These are phyloP conservation scores for Calonectria ilicicola DNA, from an alignment of 2,329 filamentous ascomycete genomes.

Conservation along the genomic window DNA sequence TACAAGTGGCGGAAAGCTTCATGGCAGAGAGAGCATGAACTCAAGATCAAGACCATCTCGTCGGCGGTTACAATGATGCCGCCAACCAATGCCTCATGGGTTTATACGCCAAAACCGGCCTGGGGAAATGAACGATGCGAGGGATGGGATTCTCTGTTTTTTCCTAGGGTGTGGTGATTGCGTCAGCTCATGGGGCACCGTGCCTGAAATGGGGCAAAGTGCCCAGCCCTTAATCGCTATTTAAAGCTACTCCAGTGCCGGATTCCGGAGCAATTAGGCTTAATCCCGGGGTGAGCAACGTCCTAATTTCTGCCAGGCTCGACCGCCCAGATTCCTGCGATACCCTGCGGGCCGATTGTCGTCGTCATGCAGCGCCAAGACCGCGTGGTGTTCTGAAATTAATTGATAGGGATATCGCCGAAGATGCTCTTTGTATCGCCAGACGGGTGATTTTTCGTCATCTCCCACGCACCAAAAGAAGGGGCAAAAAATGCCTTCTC, in stretches of 20 bases:
- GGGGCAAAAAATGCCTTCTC: not conserved
- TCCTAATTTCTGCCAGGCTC: not conserved
- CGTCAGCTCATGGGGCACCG: not conserved
- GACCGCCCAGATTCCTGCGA: not conserved
- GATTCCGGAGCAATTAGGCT: slow-evolving; percentile 3
- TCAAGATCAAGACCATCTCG: too few relatives aligned
- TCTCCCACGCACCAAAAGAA: not conserved
- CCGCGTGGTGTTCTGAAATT: not conserved
- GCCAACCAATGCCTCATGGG: too few relatives aligned
- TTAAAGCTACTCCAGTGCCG: not conserved
- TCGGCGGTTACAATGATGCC: too few relatives aligned
- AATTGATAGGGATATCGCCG: not conserved
- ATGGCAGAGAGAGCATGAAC: too few relatives aligned
- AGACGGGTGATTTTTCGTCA: not conserved
- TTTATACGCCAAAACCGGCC: too few relatives aligned
- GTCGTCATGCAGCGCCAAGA: not conserved
- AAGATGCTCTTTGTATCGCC: not conserved
- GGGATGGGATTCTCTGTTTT: not conserved
- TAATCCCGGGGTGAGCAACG: not conserved
- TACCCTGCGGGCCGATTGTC: not conserved
- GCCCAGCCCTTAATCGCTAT: not conserved
- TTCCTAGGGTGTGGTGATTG: not conserved
- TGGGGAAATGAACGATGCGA: not conserved
- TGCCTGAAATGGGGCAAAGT: not conserved
- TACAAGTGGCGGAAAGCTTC: too few relatives aligned